Evolutionary conservation across 306 rosid genomes (phyloP).

Genomic region (Casuarina equisetifolia): DNA sequence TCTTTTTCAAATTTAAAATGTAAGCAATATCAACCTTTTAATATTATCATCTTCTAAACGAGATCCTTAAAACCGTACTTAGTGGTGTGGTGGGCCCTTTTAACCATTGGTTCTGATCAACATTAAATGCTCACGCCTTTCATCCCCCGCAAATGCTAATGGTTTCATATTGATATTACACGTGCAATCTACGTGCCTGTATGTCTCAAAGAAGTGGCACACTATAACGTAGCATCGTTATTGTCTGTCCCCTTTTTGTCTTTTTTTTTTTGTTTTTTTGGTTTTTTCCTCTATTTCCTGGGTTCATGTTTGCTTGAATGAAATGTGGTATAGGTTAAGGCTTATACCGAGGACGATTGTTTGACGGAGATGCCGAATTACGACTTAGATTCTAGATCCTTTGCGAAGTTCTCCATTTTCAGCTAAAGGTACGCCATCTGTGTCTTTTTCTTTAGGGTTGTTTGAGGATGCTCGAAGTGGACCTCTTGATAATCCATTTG

Average conservation of each 20-base stretch:
- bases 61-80: neutral
- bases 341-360: slow-evolving; percentile 37
- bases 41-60: no score
- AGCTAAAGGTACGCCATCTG: slow-evolving; percentile 45
- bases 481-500: slow-evolving; percentile 8
- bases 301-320: slow-evolving; percentile 18
- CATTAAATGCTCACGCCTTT: neutral
- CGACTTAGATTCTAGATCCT: slow-evolving; percentile 60
- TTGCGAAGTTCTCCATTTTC: slow-evolving; percentile 50
- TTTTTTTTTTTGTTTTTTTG: no score
- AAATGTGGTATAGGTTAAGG: slow-evolving; percentile 49
- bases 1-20: no score
- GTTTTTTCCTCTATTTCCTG: neutral
- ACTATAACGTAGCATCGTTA: slow-evolving; percentile 11
- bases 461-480: neutral
- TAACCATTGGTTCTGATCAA: neutral
- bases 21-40: no score
- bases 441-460: neutral
- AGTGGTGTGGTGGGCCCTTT: neutral
- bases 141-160: neutral
- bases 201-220: slow-evolving; percentile 1
- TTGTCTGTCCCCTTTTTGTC: no score
- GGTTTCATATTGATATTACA: neutral
- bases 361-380: slow-evolving; percentile 44
- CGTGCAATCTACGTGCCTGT: neutral